Conservation (phyloP, 768 basidiomycete genomes). For the Botryobasidium botryosum region DNA sequence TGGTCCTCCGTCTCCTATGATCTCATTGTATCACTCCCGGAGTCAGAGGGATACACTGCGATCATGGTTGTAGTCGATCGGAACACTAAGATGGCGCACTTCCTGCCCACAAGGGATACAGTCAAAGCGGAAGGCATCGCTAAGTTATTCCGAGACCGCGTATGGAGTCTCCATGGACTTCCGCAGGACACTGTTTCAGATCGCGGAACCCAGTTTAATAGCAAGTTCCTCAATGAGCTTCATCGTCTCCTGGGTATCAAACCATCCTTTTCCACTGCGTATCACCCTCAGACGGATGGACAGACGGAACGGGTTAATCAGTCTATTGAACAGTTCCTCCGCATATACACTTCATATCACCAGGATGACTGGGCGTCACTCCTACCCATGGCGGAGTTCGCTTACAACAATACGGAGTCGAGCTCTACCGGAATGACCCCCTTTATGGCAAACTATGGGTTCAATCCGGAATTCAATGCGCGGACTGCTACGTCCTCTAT, state of each 20-base stretch:
- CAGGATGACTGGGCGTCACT: slow-evolving; percentile 30
- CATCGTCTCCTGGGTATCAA: background rate
- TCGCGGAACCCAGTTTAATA: slow-evolving; percentile 1
- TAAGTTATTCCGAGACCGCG: slow-evolving; percentile 23
- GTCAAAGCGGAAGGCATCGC: slow-evolving; percentile 21
- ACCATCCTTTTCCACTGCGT: background rate
- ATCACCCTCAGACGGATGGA: slow-evolving; percentile 17
- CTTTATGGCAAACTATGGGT: slow-evolving; percentile 23
- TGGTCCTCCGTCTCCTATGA: slow-evolving; percentile 5
- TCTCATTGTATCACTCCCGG: slow-evolving; percentile 14
- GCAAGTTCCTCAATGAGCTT: slow-evolving; percentile 5
- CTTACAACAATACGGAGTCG: slow-evolving; percentile 24
- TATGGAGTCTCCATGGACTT: slow-evolving; percentile 16
- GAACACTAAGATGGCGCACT: slow-evolving; percentile 8
- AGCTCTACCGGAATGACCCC: slow-evolving; percentile 22
- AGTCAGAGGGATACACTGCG: slow-evolving; percentile 10
- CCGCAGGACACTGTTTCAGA: slow-evolving; percentile 3
- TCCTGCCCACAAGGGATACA: slow-evolving; percentile 19
- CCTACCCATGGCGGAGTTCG: slow-evolving; percentile 27
- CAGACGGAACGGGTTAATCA: slow-evolving; percentile 20
- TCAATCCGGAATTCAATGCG: slow-evolving; percentile 13
- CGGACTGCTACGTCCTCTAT: background rate
- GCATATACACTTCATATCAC: slow-evolving; percentile 21
- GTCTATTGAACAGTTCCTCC: slow-evolving; percentile 25
- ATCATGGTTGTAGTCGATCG: slow-evolving; percentile 11